Conservation (phyloP, 2,329 filamentous ascomycete species). For the Dactylellina drechsleri region DNA sequence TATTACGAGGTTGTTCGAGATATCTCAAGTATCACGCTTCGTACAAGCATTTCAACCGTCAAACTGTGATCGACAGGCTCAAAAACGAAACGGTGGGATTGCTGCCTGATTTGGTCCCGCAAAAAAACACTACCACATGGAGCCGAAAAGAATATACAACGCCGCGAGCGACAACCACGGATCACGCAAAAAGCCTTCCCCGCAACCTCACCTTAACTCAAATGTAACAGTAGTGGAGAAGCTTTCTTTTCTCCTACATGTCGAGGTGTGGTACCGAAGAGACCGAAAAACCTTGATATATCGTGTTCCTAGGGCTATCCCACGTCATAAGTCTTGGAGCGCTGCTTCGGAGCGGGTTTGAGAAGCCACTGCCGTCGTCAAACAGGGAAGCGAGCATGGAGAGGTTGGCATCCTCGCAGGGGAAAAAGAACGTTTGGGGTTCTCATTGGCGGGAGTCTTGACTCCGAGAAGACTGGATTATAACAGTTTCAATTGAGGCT, state of each 20-base stretch:
- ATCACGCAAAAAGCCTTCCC: no score
- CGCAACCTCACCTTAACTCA: no score
- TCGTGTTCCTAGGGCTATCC: conserved; percentile 4
- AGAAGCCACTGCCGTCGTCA: conserved; percentile 35
- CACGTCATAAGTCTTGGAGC: conserved; percentile 29
- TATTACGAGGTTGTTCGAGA: no score
- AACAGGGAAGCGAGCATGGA: neutral
- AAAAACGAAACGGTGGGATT: conserved; percentile 32
- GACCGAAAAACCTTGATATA: no score
- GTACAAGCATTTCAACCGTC: neutral
- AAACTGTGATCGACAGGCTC: conserved; percentile 35
- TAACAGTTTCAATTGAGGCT: neutral
- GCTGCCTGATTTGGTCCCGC: conserved; percentile 25
- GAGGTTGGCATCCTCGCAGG: neutral
- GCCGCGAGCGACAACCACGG: neutral
- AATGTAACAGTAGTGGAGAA: no score
- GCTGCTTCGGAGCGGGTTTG: conserved; percentile 20
- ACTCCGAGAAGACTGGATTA: conserved; percentile 6
- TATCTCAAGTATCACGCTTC: no score
- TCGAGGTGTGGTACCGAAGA: no score
- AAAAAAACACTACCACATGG: no score
- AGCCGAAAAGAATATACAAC: no score
- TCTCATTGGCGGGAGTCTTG: conserved; percentile 28
- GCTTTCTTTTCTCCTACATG: no score
- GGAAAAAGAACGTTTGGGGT: neutral